phyloP scores from a whole-genome alignment of 306 rosid genomes.

The Corylus avellana region DNA sequence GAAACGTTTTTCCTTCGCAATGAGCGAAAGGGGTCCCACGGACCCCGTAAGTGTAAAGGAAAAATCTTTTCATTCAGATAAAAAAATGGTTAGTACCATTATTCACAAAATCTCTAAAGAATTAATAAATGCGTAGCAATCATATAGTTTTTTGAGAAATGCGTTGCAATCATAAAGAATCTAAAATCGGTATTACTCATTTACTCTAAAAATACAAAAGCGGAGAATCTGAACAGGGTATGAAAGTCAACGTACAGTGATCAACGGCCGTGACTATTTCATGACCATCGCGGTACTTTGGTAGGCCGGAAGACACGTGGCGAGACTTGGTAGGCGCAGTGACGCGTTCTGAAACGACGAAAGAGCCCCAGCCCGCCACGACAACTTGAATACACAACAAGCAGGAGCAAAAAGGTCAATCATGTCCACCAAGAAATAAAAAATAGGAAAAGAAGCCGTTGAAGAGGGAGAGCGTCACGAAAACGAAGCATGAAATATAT shows the following conservation, averaged over 20 bases:
- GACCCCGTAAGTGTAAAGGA: too few species aligned
- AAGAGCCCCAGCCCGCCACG: background rate
- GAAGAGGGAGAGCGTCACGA: conserved; percentile 11
- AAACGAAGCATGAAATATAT: background rate
- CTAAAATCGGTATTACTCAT: too few species aligned
- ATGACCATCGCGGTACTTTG: background rate
- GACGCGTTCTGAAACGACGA: conserved; percentile 54
- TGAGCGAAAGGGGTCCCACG: too few species aligned
- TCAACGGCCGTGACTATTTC: background rate
- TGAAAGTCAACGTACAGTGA: background rate
- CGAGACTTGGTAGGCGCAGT: conserved; percentile 34
- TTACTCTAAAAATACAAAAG: too few species aligned
- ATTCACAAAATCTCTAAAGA: too few species aligned
- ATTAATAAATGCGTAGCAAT: too few species aligned
- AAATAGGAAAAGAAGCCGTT: conserved; percentile 7
- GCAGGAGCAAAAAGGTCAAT: conserved; percentile 35
- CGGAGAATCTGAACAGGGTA: too few species aligned
- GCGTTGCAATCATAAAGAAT: too few species aligned
- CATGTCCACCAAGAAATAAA: background rate
- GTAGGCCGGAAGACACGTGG: conserved; percentile 38
- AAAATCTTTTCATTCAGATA: too few species aligned
- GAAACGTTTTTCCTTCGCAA: too few species aligned
- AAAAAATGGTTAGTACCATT: too few species aligned
- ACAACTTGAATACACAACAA: background rate
- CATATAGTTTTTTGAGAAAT: too few species aligned